These are phyloP conservation scores for Paracorniculantispora psalliotae DNA, from an alignment of 2,329 filamentous ascomycete genomes.

Conservation along the genomic window DNA sequence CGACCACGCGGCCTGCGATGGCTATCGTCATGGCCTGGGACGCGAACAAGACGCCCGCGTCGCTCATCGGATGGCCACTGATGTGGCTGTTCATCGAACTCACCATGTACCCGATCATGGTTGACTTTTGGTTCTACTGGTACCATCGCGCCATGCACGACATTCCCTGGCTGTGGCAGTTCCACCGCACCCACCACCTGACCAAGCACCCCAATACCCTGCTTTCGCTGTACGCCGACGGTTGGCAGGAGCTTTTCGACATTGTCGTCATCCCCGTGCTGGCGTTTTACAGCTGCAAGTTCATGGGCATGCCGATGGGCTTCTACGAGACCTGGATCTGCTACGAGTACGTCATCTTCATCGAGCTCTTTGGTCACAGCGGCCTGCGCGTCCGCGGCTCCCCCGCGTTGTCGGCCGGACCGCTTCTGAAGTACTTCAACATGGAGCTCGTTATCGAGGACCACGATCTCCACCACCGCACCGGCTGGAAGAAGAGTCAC, in stretches of 20 bases:
- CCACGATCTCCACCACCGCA: slow-evolving; percentile 34
- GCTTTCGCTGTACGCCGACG: slow-evolving; percentile 35
- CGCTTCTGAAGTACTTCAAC: slow-evolving; percentile 28
- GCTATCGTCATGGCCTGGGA: slow-evolving; percentile 29
- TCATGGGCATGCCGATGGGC: slow-evolving; percentile 34
- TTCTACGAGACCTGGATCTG: slow-evolving; percentile 44
- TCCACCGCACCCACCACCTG: slow-evolving; percentile 39
- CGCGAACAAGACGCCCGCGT: slow-evolving; percentile 12
- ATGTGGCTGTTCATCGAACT: slow-evolving; percentile 34
- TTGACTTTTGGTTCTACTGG: slow-evolving; percentile 43
- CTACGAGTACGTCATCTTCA: slow-evolving; percentile 36
- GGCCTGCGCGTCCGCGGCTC: slow-evolving; percentile 32
- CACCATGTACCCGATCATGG: slow-evolving; percentile 35
- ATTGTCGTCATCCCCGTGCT: slow-evolving; percentile 35
- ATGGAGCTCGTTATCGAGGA: slow-evolving; percentile 37
- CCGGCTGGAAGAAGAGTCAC: slow-evolving; percentile 31
- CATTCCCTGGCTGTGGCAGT: slow-evolving; percentile 34
- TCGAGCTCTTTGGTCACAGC: slow-evolving; percentile 33
- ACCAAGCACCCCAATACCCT: slow-evolving; percentile 41
- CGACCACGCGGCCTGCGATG: slow-evolving; percentile 29
- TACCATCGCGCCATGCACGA: slow-evolving; percentile 40
- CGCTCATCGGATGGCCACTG: slow-evolving; percentile 20
- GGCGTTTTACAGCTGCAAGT: slow-evolving; percentile 30
- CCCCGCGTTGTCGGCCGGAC: slow-evolving; percentile 27
- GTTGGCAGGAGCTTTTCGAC: slow-evolving; percentile 38